These are phyloP conservation scores for Hyphopichia fennica DNA, from an alignment of 1,139 yeast genomes.

Conservation along the genomic window DNA sequence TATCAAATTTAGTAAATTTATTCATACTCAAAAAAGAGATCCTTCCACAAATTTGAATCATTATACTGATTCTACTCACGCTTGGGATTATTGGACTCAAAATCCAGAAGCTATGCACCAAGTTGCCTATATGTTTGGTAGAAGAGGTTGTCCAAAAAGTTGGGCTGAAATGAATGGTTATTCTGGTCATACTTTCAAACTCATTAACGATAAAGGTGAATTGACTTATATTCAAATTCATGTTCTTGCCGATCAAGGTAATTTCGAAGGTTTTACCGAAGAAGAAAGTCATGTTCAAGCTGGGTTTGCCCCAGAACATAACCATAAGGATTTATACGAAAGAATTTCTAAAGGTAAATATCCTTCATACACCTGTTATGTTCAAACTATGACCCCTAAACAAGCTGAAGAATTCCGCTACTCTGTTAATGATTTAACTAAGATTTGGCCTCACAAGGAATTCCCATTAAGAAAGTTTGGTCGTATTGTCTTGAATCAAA, in stretches of 20 bases:
- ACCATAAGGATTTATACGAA: constrained; percentile 57
- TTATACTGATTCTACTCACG: constrained; percentile 47
- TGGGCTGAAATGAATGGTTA: constrained; percentile 71
- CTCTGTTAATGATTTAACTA: constrained; percentile 69
- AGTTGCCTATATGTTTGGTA: constrained; percentile 62
- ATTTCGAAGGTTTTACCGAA: constrained; percentile 49
- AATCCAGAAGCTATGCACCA: constrained; percentile 68
- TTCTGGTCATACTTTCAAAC: constrained; percentile 76
- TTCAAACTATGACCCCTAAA: constrained; percentile 72
- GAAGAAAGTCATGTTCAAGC: constrained; percentile 58
- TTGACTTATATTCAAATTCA: constrained; percentile 70
- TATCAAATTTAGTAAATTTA: constrained; percentile 56
- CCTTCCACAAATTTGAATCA: constrained; percentile 51
- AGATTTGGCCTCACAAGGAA: constrained; percentile 59
- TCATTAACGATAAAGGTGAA: constrained; percentile 63
- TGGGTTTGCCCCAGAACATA: constrained; percentile 64
- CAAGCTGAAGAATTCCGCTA: constrained; percentile 61
- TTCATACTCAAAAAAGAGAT: constrained; percentile 69
- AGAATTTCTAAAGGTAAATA: constrained; percentile 58
- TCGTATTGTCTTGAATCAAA: constrained; percentile 52
- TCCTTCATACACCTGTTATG: constrained; percentile 66
- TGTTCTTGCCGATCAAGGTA: constrained; percentile 59
- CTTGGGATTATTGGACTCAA: constrained; percentile 68
- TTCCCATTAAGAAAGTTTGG: constrained; percentile 63
- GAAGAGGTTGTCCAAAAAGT: constrained; percentile 71